A percentile compares a stretch with the other conserved stretches of the same genome.
phyloP scores from a whole-genome alignment of 2,329 filamentous ascomycete species.

The Meredithiella fracta region DNA sequence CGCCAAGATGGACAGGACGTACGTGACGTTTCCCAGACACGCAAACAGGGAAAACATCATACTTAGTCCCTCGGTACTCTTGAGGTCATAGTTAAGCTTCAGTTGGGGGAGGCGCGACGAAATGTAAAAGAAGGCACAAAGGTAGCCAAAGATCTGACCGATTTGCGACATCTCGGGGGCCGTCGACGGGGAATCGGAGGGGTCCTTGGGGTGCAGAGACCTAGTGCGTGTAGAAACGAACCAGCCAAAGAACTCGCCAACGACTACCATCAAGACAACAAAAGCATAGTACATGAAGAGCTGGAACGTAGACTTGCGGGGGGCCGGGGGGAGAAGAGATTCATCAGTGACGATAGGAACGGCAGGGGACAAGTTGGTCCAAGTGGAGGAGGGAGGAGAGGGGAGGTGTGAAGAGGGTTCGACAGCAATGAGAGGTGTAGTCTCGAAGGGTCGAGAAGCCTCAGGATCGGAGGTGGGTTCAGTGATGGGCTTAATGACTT shows the following conservation, averaged over 20 bases:
- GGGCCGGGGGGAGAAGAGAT: constrained; percentile 25
- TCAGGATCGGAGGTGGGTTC: constrained; percentile 31
- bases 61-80: constrained; percentile 83
- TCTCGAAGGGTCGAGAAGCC: constrained; percentile 25
- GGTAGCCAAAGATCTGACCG: constrained; percentile 85
- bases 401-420: not conserved
- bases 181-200: constrained; percentile 14
- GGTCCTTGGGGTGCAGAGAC: not conserved
- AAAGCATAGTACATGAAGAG: constrained; percentile 55
- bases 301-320: constrained; percentile 33
- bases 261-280: constrained; percentile 65
- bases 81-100: constrained; percentile 78
- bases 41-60: constrained; percentile 95
- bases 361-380: constrained; percentile 58
- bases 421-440: constrained; percentile 31
- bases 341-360: constrained; percentile 51
- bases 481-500: constrained; percentile 23
- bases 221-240: constrained; percentile 42
- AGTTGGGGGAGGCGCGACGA: constrained; percentile 81
- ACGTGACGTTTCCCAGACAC: constrained; percentile 86
- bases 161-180: constrained; percentile 44
- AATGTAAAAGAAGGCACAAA: constrained; percentile 80
- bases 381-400: constrained; percentile 31
- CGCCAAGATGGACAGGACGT: constrained; percentile 79
- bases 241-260: constrained; percentile 74